Evolutionary conservation across 345 rosid genomes (phyloP), one percentile per base, ranked within the genome.

Genomic region (Ailanthus altissimus): DNA sequence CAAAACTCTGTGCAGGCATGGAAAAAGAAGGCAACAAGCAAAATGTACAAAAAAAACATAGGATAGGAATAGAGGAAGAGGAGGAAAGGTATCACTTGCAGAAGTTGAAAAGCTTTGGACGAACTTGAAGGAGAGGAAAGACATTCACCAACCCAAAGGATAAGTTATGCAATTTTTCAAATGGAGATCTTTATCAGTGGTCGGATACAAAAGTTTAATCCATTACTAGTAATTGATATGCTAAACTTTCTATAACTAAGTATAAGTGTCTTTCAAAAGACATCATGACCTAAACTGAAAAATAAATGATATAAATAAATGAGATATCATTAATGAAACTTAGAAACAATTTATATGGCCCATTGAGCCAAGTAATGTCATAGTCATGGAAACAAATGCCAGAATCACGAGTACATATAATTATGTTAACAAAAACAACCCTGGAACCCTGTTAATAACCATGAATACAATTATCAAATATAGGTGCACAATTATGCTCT

Each of bases 11-110:
- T 3, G 0, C 28, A 74, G 46, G n/a, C 5, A 62, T 49, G 77
- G 60, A 21, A 12, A 25, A 73, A 74, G 15, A 5, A 26, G 56
- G 57, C 26, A 72, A 25, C 15, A 58, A 25, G 8, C 32, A 54
- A 56, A 56, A 21, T 11, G 63, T n/a, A 40, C 5, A 38, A 53
- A 38, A 53, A 51, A n/a, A 70, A 32, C 28, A 28, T 46, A 2
- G 21, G 23, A 14, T 45, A 45, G 67, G 43, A 73, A 73, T 45
- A 8, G 32, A 18, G 18, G 20, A 25, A 28, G 25, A 26, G 23
- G 5, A 50, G 64, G 50, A 2, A 72, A 56, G 64, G 51, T 40
- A 72, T 72, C 53, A 8, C 75, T 72, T 40, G n/a, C 20, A 38
- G 20, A 72, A 38, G 8, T 42, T 38, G 15, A 36, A 3, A 32